A percentile compares a stretch with the other conserved stretches of the same genome.
These are phyloP conservation scores for Mycena haematopus DNA, from an alignment of 768 basidiomycete genomes.

Conservation along the genomic window DNA sequence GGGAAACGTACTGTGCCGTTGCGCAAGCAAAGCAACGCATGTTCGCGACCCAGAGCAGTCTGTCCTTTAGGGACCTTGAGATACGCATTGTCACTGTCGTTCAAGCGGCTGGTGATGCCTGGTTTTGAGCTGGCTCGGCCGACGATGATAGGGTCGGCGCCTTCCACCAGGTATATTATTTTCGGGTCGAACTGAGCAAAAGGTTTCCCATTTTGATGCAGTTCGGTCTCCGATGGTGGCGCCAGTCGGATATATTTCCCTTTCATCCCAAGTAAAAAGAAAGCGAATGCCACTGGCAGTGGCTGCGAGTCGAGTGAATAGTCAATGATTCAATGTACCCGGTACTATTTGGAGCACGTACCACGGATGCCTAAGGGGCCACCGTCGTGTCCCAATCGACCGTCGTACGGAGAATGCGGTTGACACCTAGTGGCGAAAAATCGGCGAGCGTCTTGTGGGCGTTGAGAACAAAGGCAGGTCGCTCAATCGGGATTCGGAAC, in stretches of 20 bases:
- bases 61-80: conserved; percentile 24
- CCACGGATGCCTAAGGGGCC: too few relatives aligned
- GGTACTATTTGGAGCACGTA: too few relatives aligned
- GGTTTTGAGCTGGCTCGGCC: conserved; percentile 18
- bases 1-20: conserved; percentile 16
- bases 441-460: not conserved
- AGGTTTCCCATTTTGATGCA: conserved; percentile 2
- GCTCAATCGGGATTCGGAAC: too few relatives aligned
- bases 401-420: too few relatives aligned
- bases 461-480: not conserved
- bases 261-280: conserved; percentile 4
- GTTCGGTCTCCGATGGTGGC: conserved; percentile 13
- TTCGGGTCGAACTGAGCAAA: conserved; percentile 29
- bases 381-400: too few relatives aligned
- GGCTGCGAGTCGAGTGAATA: too few relatives aligned
- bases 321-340: too few relatives aligned
- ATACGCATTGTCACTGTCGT: conserved; percentile 27
- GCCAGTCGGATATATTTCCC: conserved; percentile 28
- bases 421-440: too few relatives aligned
- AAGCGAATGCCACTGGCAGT: too few relatives aligned
- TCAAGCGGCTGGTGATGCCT: conserved; percentile 1
- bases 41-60: conserved; percentile 25
- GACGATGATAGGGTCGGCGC: conserved; percentile 18
- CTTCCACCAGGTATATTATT: conserved; percentile 24
- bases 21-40: conserved; percentile 26